A percentile compares a stretch with the other conserved stretches of the same genome.
phyloP scores from a whole-genome alignment of 257 asterid species.

The Coffea eugenioides region DNA sequence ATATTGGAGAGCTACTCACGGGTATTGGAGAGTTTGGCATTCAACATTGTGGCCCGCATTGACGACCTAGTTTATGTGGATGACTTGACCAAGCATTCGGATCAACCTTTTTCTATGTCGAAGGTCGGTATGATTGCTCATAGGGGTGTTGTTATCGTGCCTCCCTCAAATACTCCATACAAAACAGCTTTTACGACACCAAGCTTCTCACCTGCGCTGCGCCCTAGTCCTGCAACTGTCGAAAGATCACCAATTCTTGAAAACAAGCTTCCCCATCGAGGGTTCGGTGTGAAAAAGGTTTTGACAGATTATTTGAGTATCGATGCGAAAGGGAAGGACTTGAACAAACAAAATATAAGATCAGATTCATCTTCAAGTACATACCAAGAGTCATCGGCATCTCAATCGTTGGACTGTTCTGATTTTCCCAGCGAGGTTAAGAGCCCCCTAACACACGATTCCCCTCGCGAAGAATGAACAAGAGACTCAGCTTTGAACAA shows the following conservation, averaged over 20 bases:
- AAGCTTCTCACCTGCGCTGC: constrained; percentile 45
- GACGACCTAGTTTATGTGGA: constrained; percentile 74
- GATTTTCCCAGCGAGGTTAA: constrained; percentile 26
- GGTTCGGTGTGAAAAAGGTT: constrained; percentile 60
- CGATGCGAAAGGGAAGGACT: constrained; percentile 47
- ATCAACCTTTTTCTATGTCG: constrained; percentile 54
- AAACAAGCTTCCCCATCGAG: constrained; percentile 37
- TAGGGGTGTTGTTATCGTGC: constrained; percentile 34
- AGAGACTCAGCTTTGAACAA: neutral
- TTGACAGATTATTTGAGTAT: constrained; percentile 65
- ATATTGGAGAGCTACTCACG: constrained; percentile 82
- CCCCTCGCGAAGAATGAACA: constrained; percentile 29
- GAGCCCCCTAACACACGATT: constrained; percentile 29
- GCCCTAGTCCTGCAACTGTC: constrained; percentile 43
- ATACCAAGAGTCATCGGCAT: constrained; percentile 37
- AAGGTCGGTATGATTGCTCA: constrained; percentile 49
- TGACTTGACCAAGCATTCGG: constrained; percentile 68
- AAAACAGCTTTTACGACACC: constrained; percentile 58
- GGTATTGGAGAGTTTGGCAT: constrained; percentile 80
- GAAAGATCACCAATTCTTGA: constrained; percentile 29
- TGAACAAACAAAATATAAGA: constrained; percentile 24
- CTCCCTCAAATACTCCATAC: constrained; percentile 30
- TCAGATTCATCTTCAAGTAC: constrained; percentile 44
- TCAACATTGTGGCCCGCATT: constrained; percentile 67
- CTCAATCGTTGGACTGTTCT: constrained; percentile 43